Evolutionary conservation across 2,329 filamentous ascomycete genomes (phyloP), one percentile per base, ranked within the genome.

Genomic region (Atkinsonella hypoxylon): DNA sequence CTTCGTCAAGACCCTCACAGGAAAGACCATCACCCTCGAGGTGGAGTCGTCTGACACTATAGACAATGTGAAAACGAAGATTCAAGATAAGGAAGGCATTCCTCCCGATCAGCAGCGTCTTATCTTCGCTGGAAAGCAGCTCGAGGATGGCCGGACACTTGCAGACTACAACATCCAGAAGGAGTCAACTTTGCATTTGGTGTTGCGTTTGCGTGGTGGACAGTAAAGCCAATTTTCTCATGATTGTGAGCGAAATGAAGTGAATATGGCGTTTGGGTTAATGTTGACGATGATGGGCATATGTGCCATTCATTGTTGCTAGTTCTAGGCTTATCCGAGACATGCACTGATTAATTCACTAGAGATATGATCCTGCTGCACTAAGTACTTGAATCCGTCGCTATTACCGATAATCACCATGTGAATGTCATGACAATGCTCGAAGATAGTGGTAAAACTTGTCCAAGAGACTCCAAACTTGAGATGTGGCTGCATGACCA

Each of bases 151-250:
- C 46, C 87, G 90, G 20, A 96, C 90, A 0, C 76, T 96, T 0
- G 85, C 81, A 47, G 91, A 96, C 67, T 96, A 96, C 81, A 96
- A 96, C 75, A 96, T 96, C 45, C 91, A 97, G 69, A 91, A 91
- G 73, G 87, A 91, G 64, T 87, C 82, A 1, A 91, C 87, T 0
- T 77, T 91, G 1, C 87, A 91, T 66, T 66, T 91, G 51, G 87
- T 91, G 45, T 82, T 91, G 22, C 83, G 87, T 64, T 81, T 91
- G 6, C 85, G 86, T 70, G 85, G 85, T 76, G 85, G 85, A 70
- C 42, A 45, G 26, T 45, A 18, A 88, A 87, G 83, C 79, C 83
- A 70, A 83, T 83, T 1, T 10, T 31, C 30, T 15, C 10, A 42
- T 20, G 40, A 22, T 74, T 94, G 7, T 88, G 94, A 71, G 89